Evolutionary conservation across 2,329 filamentous ascomycete species (phyloP).

Genomic region (Fusarium sp.): DNA sequence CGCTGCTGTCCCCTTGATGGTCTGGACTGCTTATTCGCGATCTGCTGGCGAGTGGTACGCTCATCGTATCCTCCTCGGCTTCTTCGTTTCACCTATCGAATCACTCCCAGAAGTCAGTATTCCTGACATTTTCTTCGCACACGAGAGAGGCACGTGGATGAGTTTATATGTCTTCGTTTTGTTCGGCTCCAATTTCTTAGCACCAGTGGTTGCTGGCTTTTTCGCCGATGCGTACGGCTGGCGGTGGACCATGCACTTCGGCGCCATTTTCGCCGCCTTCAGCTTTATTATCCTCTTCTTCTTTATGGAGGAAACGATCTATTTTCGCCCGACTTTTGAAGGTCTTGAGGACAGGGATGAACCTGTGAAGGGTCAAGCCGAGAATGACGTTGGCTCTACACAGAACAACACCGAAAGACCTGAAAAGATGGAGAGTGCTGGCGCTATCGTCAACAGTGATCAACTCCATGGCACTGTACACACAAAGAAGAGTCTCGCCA

Average conservation of each 20-base stretch:
- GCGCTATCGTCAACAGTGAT: background rate
- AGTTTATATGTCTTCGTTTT: background rate
- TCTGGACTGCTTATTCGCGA: background rate
- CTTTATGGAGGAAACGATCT: background rate
- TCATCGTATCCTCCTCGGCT: background rate
- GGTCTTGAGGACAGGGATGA: background rate
- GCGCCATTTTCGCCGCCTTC: background rate
- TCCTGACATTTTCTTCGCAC: background rate
- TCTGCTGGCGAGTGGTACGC: background rate
- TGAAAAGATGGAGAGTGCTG: background rate
- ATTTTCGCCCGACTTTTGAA: background rate
- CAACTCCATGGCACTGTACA: background rate
- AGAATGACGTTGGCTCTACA: background rate
- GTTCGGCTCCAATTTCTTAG: background rate
- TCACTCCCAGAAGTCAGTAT: background rate
- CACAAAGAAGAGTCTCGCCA: background rate
- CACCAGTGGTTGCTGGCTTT: background rate
- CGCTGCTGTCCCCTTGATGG: background rate
- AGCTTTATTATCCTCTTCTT: background rate
- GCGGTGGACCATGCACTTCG: background rate
- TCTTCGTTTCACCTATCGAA: background rate
- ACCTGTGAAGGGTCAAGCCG: background rate
- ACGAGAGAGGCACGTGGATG: background rate
- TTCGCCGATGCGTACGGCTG: background rate
- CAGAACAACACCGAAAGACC: background rate